Evolutionary conservation across 2,329 filamentous ascomycete genomes (phyloP).

Genomic region (Epichloe glyceriae): DNA sequence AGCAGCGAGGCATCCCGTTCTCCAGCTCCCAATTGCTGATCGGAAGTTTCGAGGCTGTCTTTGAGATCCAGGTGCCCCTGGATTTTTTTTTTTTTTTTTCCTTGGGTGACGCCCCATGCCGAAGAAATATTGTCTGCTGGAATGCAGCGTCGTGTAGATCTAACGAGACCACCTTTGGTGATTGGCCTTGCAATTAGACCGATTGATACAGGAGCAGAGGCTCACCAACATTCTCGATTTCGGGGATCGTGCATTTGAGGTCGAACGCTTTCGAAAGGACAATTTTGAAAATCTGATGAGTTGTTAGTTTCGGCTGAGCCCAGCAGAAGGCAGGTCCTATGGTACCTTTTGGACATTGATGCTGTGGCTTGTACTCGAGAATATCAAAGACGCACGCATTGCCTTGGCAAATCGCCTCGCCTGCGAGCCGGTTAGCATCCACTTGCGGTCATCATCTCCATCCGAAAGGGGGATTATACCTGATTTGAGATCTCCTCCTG

Average conservation of each 20-base stretch:
- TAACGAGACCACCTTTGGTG: background rate
- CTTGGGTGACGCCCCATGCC: no score
- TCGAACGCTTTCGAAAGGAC: conserved; percentile 98
- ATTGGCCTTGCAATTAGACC: conserved; percentile 15
- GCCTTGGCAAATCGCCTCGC: conserved; percentile 93
- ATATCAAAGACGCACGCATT: conserved; percentile 95
- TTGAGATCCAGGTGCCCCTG: background rate
- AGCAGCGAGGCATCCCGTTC: background rate
- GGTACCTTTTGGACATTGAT: conserved; percentile 95
- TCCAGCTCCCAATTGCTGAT: background rate
- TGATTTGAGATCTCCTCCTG: conserved; percentile 98
- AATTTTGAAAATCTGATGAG: conserved; percentile 88
- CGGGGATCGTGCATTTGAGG: conserved; percentile 95
- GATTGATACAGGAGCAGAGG: conserved; percentile 84
- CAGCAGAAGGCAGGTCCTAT: background rate
- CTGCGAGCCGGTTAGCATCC: conserved; percentile 28
- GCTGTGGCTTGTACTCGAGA: conserved; percentile 96
- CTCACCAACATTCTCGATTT: conserved; percentile 97
- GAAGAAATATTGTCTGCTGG: background rate
- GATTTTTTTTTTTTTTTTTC: background rate
- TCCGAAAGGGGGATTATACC: conserved; percentile 32
- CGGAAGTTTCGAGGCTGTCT: background rate
- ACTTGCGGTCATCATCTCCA: background rate
- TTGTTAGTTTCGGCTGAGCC: background rate
- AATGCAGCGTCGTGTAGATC: background rate